These are phyloP conservation scores for Plasmopara viticola DNA, from an alignment of 352 stramenopile species.

Conservation along the genomic window DNA sequence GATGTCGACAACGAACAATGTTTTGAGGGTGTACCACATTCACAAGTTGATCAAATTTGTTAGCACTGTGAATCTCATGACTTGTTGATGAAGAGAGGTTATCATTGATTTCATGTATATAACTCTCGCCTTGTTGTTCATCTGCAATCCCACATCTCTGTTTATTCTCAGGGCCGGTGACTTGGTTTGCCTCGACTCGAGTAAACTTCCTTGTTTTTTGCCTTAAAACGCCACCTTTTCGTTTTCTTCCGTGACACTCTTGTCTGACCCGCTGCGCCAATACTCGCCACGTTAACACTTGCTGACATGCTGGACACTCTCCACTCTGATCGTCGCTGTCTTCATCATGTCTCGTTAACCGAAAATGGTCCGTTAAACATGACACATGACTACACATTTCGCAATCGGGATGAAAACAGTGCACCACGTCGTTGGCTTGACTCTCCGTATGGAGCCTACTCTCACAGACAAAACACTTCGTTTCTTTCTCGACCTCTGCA, in stretches of 20 bases:
- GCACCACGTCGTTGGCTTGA: conserved; percentile 10
- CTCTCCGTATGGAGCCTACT: conserved; percentile 11
- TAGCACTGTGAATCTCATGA: neutral
- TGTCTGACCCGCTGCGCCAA: conserved; percentile 21
- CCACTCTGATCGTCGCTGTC: conserved; percentile 14
- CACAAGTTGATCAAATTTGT: too few species aligned
- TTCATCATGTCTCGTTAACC: conserved; percentile 17
- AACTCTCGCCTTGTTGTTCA: neutral
- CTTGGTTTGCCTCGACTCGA: neutral
- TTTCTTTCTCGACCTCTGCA: conserved; percentile 1
- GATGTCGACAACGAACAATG: neutral
- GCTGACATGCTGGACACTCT: conserved; percentile 39
- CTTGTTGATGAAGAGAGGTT: conserved; percentile 2
- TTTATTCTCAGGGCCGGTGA: neutral
- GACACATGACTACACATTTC: conserved; percentile 35
- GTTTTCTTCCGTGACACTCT: conserved; percentile 8
- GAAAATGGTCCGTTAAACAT: conserved; percentile 55
- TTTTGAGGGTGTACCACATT: neutral
- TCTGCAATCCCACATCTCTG: neutral
- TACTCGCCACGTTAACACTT: conserved; percentile 35
- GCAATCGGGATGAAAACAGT: conserved; percentile 43
- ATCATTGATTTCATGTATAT: conserved; percentile 4
- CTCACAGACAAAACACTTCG: conserved; percentile 47
- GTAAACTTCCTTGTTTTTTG: conserved; percentile 7
- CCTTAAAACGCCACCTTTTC: neutral